phyloP scores from a whole-genome alignment of 805 yeast genomes.

The Myxozyma melibiosi region DNA sequence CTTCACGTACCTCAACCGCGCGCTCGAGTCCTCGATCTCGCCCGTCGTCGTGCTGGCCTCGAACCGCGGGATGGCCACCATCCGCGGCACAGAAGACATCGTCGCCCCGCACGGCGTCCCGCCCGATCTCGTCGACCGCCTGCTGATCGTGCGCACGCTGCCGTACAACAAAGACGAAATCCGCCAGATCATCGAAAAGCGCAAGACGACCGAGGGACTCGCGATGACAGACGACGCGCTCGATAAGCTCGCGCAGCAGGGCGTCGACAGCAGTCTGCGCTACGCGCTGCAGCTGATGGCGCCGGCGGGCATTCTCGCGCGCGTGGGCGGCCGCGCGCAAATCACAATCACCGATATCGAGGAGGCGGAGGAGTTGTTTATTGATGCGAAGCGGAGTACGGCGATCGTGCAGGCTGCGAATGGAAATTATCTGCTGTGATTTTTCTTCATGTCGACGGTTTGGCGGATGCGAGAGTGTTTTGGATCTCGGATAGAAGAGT shows the following conservation, averaged over 20 bases:
- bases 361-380: slow-evolving; percentile 82
- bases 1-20: slow-evolving; percentile 91
- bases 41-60: slow-evolving; percentile 96
- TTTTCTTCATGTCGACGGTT: too few relatives aligned
- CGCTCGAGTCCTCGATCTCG: slow-evolving; percentile 86
- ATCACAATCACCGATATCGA: slow-evolving; percentile 65
- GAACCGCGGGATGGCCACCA: slow-evolving; percentile 88
- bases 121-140: slow-evolving; percentile 87
- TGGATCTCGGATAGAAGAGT: too few relatives aligned
- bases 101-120: slow-evolving; percentile 96
- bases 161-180: slow-evolving; percentile 88
- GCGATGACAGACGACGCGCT: slow-evolving; percentile 69
- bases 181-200: slow-evolving; percentile 73
- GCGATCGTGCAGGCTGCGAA: slow-evolving; percentile 77
- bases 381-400: slow-evolving; percentile 89
- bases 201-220: slow-evolving; percentile 77
- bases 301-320: slow-evolving; percentile 84
- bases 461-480: too few relatives aligned
- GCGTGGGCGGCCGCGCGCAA: slow-evolving; percentile 69
- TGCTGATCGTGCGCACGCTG: slow-evolving; percentile 86
- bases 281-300: slow-evolving; percentile 89
- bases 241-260: slow-evolving; percentile 70
- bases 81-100: slow-evolving; percentile 83
- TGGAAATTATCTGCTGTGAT: slow-evolving; percentile 55
- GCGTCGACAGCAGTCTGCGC: slow-evolving; percentile 78